These are phyloP conservation scores for Vickermania ingenoplastis DNA, from an alignment of 208 protist genomes.

Conservation along the genomic window DNA sequence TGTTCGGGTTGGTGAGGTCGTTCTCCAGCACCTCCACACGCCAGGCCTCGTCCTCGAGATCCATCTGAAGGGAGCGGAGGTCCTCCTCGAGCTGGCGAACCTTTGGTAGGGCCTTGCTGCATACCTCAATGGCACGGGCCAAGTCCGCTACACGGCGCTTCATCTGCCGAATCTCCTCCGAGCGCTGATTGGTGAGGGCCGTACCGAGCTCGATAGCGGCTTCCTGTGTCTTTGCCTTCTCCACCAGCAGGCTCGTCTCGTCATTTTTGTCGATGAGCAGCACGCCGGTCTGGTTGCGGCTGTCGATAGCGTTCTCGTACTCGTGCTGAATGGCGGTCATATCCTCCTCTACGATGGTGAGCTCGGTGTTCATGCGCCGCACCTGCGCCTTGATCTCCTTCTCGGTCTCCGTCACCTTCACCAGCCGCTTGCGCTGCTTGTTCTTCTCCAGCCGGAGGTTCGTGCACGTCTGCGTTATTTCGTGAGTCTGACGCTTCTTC, in stretches of 20 bases:
- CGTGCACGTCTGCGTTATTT: slow-evolving; percentile 49
- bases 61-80: slow-evolving; percentile 44
- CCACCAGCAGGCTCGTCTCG: slow-evolving; percentile 91
- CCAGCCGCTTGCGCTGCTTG: slow-evolving; percentile 58
- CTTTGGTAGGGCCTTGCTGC: slow-evolving; percentile 62
- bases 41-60: slow-evolving; percentile 84
- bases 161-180: slow-evolving; percentile 61
- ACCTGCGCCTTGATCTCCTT: slow-evolving; percentile 84
- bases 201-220: slow-evolving; percentile 81
- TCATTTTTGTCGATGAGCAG: slow-evolving; percentile 96
- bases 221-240: slow-evolving; percentile 92
- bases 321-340: slow-evolving; percentile 75
- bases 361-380: slow-evolving; percentile 85
- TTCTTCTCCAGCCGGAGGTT: slow-evolving; percentile 83
- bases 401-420: slow-evolving; percentile 52
- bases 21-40: slow-evolving; percentile 66
- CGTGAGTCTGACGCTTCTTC: slow-evolving; percentile 70
- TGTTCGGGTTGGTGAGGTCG: slow-evolving; percentile 79
- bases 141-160: slow-evolving; percentile 75
- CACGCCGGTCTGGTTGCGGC: slow-evolving; percentile 91
- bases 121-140: slow-evolving; percentile 69
- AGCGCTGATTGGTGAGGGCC: slow-evolving; percentile 58
- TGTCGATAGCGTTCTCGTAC: slow-evolving; percentile 87
- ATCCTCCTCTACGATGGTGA: slow-evolving; percentile 76
- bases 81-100: slow-evolving; percentile 81